Base-by-base conservation (phyloP, 108 stramenopile genomes). In the Cyclotella kingstonii region DNA sequence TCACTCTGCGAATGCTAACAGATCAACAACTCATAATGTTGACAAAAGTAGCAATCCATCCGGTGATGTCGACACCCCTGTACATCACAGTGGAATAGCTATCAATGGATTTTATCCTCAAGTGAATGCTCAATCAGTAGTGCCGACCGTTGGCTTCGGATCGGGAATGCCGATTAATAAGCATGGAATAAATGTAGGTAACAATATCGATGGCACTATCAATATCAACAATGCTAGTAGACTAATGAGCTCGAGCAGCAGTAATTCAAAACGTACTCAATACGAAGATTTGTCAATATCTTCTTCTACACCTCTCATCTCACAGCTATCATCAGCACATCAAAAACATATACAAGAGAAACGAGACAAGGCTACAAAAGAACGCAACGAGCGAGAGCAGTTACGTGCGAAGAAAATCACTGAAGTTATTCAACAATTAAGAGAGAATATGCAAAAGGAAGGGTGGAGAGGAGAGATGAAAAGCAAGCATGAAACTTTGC, bases 401-500 rank as follows among this genome's bases (percentile, higher is more conserved):
- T 62, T 77, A 30, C 71, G 90, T 3, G 87, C 87, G 1, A 84
- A 89, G 54, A 85, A 86, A 59, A 89, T 92, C 22, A 85, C 86
- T 3, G 78, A 82, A 39, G 63, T 89, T 48, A 92, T 89, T 58
- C 81, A 87, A 8, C 73, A 84, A 38, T 62, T 92, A 28, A 66
- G 91, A 2, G 26, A 57, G 10, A 77, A 77, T 17, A 92, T 92
- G 87, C 72, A 88, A 52, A 47, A 84, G 18, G 91, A 76, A 19
- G 91, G 91, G 0, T 85, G 84, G 84, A 77, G 84, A 55, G 70
- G 84, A 30, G 87, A 86, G 61, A 66, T 84, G 60, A 83, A 84
- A 65, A 89, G 87, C 68, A 92, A 92, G 59, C 86, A 85, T 65
- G 82, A 89, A 44, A 89, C 83, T 21, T 63, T 92, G 50, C 86